These are phyloP conservation scores for Cardamine chenopodiifolia DNA, from an alignment of 345 rosid species.

Conservation along the genomic window DNA sequence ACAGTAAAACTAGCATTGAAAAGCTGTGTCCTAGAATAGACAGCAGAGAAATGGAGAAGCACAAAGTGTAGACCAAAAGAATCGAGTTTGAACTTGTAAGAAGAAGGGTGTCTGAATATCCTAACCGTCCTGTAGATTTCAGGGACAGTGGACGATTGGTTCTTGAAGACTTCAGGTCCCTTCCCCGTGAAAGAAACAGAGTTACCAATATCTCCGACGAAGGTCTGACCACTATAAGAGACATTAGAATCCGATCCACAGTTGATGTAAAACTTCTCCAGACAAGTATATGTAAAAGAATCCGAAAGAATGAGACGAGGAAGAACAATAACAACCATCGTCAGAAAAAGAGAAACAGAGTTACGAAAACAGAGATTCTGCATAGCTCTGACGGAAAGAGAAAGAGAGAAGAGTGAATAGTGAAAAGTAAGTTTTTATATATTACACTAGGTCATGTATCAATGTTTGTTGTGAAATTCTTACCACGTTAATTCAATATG, in stretches of 20 bases:
- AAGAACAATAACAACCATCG: conserved; percentile 18
- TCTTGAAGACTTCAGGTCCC: conserved; percentile 5
- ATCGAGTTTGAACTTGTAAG: conserved; percentile 43
- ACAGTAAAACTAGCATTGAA: conserved; percentile 47
- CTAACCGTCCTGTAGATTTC: conserved; percentile 55
- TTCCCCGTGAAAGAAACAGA: conserved; percentile 30
- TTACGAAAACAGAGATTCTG: conserved; percentile 4
- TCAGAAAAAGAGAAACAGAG: conserved; percentile 10
- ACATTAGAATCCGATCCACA: conserved; percentile 49
- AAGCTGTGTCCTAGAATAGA: conserved; percentile 44
- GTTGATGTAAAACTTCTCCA: conserved; percentile 53
- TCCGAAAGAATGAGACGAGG: conserved; percentile 25
- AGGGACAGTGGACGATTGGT: background rate
- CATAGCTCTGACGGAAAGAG: conserved; percentile 14
- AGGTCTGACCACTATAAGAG: background rate
- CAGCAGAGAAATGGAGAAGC: conserved; percentile 43
- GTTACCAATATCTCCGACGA: conserved; percentile 46
- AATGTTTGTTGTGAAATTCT: no score
- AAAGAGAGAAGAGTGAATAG: background rate
- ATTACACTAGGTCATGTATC: no score
- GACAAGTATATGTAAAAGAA: conserved; percentile 32
- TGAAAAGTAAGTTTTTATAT: background rate
- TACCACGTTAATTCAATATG: no score
- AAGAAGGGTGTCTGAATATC: conserved; percentile 43
- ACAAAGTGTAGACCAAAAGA: conserved; percentile 45